A percentile compares a stretch with the other conserved stretches of the same genome.
Evolutionary conservation across 2,329 filamentous ascomycete genomes (phyloP).

Genomic region (Chaetomiaceae sp.): DNA sequence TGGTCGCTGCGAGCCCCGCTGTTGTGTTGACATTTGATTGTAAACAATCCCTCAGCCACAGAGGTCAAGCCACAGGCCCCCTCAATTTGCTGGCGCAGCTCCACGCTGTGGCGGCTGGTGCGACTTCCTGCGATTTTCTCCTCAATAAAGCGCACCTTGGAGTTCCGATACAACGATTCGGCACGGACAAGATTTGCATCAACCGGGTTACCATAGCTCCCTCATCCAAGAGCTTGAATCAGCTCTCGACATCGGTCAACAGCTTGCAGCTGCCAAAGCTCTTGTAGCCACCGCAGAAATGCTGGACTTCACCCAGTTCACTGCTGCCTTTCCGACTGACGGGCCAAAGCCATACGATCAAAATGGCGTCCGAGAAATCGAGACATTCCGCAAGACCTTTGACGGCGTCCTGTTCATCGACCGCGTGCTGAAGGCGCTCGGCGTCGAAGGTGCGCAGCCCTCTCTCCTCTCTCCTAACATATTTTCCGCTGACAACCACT

Average conservation of each 20-base stretch:
- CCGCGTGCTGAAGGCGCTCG: slow-evolving; percentile 65
- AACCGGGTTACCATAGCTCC: slow-evolving; percentile 6
- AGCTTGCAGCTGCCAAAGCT: neutral
- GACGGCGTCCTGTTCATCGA: slow-evolving; percentile 75
- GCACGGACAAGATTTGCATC: slow-evolving; percentile 4
- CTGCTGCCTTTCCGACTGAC: slow-evolving; percentile 61
- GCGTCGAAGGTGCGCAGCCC: slow-evolving; percentile 58
- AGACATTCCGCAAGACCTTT: slow-evolving; percentile 61
- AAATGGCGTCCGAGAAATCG: slow-evolving; percentile 57
- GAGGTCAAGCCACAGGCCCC: slow-evolving; percentile 4
- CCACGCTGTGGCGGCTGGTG: too few relatives aligned
- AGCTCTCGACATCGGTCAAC: too few relatives aligned
- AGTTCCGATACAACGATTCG: neutral
- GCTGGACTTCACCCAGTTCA: slow-evolving; percentile 63
- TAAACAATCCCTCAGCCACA: slow-evolving; percentile 28
- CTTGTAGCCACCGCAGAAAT: slow-evolving; percentile 36
- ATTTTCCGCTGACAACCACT: neutral
- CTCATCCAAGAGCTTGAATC: neutral
- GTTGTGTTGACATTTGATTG: slow-evolving; percentile 25
- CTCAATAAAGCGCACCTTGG: too few relatives aligned
- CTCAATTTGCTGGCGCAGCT: too few relatives aligned
- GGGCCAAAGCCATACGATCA: slow-evolving; percentile 59
- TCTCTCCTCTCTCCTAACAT: slow-evolving; percentile 1
- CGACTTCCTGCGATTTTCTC: too few relatives aligned
- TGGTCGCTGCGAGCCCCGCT: slow-evolving; percentile 19